Evolutionary conservation across 495 filamentous ascomycete genomes (phyloP), one percentile per base, ranked within the genome.

Genomic region (Neurospora terricola): DNA sequence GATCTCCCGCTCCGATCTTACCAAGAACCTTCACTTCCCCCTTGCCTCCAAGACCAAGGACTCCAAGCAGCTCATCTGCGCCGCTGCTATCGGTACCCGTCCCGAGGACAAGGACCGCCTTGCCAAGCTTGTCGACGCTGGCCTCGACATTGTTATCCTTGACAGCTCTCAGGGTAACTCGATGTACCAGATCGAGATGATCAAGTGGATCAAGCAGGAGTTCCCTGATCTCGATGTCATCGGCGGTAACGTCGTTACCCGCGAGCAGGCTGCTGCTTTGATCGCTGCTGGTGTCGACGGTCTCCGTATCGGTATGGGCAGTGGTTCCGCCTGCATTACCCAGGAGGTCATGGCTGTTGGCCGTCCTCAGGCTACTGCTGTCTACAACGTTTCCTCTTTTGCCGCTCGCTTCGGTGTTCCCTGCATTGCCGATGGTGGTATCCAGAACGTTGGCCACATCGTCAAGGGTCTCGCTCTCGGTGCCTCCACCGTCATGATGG

Each of bases 291-390:
- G 96, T 78, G 94, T 91, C 73, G 96, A 99, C 83, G 96, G 94
- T 76, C 90, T 99, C 75, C 92, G 96, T 79, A 99, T 99, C 82
- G 96, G 96, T 81, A 99, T 99, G 96, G 96, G 96, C 77, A 95
- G 92, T 80, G 96, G 96, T 78, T 96, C 92, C 77, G 96, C 96
- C 78, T 99, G 96, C 84, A 99, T 99, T 79, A 99, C 96, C 68
- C 96, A 99, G 84, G 96, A 99, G 85, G 96, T 99, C 78, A 99
- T 99, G 96, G 96, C 96, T 71, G 94, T 98, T 54, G 96, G 96
- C 43, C 91, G 96, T 76, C 96, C 96, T 73, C 96, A 99, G 84
- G 96, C 96, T 21, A 91, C 93, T 12, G 88, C 95, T 43, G 94
- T 99, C 73, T 93, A 91, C 86, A 93, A 91, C 78, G 94, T 98